Conservation (phyloP, 345 rosid species). For the Populus davidiana region DNA sequence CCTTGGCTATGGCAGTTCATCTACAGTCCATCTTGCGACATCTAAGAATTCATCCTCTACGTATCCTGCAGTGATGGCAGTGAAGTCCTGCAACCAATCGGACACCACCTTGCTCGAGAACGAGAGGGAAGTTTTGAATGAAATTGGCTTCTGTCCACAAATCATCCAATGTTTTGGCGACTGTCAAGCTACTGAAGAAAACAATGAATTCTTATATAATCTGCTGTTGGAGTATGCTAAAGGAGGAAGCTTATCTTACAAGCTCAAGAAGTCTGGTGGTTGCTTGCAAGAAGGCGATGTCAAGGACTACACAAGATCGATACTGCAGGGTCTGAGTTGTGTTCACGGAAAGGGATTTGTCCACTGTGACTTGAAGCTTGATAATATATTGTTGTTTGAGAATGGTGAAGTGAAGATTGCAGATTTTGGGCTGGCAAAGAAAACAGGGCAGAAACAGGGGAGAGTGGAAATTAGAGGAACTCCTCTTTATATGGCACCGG, state of each 20-base stretch:
- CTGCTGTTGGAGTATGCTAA: slow-evolving; percentile 34
- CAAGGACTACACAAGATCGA: slow-evolving; percentile 14
- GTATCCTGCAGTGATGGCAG: slow-evolving; percentile 23
- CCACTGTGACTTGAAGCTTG: slow-evolving; percentile 38
- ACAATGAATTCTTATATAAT: slow-evolving; percentile 12
- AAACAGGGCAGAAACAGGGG: slow-evolving; percentile 16
- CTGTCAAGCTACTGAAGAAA: slow-evolving; percentile 14
- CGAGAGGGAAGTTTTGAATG: slow-evolving; percentile 20
- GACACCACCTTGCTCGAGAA: slow-evolving; percentile 23
- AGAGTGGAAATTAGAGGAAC: slow-evolving; percentile 30
- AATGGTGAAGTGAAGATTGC: slow-evolving; percentile 30
- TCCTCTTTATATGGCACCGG: slow-evolving; percentile 39
- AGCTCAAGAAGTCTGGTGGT: slow-evolving; percentile 21
- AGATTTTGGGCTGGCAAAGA: slow-evolving; percentile 30
- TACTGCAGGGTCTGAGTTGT: slow-evolving; percentile 23
- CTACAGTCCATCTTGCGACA: slow-evolving; percentile 24
- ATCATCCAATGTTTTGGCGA: slow-evolving; percentile 27
- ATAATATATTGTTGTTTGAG: slow-evolving; percentile 23
- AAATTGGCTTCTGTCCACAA: slow-evolving; percentile 14
- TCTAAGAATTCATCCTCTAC: background rate
- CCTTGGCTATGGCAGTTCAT: slow-evolving; percentile 30
- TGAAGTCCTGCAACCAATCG: slow-evolving; percentile 23
- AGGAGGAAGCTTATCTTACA: slow-evolving; percentile 24
- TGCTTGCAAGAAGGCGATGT: slow-evolving; percentile 20
- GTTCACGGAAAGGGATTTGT: slow-evolving; percentile 34